Evolutionary conservation across 176 grass and related monocot genomes (phyloP), one percentile per base, ranked within the genome.

Genomic region (Carex scoparia): DNA sequence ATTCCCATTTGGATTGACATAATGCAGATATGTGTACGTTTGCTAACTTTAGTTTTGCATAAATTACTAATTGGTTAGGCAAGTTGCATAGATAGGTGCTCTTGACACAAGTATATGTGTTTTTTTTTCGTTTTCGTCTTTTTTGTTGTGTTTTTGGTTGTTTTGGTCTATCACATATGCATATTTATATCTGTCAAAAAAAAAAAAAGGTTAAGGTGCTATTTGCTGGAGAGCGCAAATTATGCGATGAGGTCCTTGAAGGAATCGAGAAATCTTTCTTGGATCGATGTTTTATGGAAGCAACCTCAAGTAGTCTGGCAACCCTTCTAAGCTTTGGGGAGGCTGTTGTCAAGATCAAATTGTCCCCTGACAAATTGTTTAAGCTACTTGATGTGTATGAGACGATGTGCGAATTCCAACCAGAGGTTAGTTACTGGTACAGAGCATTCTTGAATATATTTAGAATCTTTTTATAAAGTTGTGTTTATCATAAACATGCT

Each of bases 351-450:
- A 78, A 90, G 91, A 91, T 88, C 56, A 76, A 89, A 91, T 55
- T 56, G 64, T 84, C 82, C 28, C 89, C 84, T 61, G 91, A 89
- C 32, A 97, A 89, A 48, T 5, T 93, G 59, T 82, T 89, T 84
- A 49, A 78, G 33, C 86, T 90, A n/a, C 88, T 97, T 59, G 86
- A 94, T 59, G 87, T 94, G 88, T 92, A 92, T 79, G 83, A 93
- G 60, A 81, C 84, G 61, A 84, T 89, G 85, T 79, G 64, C 28
- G 89, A 89, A 88, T 85, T 97, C 84, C 89, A 86, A 62, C 31
- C 86, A 13, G 88, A 94, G 89, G 91, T 97, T 42, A 85, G 46
- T n/a, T 84, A 74, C 84, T 66, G 59, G 15, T 23, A 6, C 66
- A 67, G 32, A 46, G 18, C 44, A 51, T 49, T 38, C n/a, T 73